Conservation (phyloP, 129 eudicot species). For the Flaveria brownii region DNA sequence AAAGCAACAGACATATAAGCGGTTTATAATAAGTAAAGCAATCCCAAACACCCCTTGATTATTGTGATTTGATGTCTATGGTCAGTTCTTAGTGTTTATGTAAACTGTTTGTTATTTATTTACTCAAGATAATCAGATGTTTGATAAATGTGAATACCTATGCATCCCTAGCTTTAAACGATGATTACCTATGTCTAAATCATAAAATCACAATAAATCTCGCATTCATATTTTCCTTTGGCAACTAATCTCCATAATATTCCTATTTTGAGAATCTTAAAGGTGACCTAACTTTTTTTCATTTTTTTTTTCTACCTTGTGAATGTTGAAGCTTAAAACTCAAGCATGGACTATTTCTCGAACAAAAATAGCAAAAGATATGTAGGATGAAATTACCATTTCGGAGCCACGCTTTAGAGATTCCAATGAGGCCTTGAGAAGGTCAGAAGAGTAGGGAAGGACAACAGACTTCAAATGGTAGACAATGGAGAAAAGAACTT, state of each 20-base stretch:
- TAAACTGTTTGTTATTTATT: neutral
- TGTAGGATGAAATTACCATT: slow-evolving; percentile 45
- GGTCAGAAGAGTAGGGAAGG: slow-evolving; percentile 59
- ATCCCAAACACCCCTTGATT: slow-evolving; percentile 5
- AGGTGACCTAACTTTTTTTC: neutral
- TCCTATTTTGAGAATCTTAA: neutral
- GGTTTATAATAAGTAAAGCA: neutral
- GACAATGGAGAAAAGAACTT: slow-evolving; percentile 80
- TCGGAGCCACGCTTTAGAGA: slow-evolving; percentile 58
- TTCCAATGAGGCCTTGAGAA: slow-evolving; percentile 50
- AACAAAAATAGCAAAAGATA: neutral
- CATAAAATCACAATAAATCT: neutral
- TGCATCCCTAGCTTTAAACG: neutral
- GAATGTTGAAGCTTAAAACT: neutral
- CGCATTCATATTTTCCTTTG: neutral
- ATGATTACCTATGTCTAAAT: neutral
- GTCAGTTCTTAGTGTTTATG: neutral
- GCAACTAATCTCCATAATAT: neutral
- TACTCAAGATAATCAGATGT: neutral
- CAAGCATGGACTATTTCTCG: slow-evolving; percentile 12
- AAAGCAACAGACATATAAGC: neutral
- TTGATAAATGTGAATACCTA: neutral
- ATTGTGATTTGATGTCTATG: neutral
- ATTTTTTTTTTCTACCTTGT: neutral
- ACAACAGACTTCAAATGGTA: slow-evolving; percentile 70